A percentile compares a stretch with the other conserved stretches of the same genome.
These are phyloP conservation scores for Solanum gracilifrons DNA, from an alignment of 257 asterid genomes.

Conservation along the genomic window DNA sequence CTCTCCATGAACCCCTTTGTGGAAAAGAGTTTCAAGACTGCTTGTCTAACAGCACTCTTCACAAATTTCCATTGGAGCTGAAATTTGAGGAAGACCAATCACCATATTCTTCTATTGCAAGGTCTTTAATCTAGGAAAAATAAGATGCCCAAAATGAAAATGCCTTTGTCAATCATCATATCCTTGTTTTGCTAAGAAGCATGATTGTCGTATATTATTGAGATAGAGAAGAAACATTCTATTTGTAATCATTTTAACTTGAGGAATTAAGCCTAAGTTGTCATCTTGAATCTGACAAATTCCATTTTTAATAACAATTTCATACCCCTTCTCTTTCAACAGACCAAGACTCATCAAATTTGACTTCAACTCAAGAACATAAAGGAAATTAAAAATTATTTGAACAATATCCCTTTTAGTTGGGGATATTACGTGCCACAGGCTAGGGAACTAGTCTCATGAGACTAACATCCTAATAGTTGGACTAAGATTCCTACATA, in stretches of 20 bases:
- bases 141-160: not conserved
- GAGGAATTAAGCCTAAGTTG: too few relatives aligned
- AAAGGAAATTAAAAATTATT: not conserved
- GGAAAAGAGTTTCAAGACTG: not conserved
- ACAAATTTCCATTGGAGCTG: not conserved
- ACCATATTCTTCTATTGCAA: not conserved
- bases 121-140: not conserved
- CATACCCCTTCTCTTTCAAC: not conserved
- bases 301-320: not conserved
- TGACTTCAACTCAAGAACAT: not conserved
- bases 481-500: too few relatives aligned
- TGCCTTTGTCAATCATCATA: not conserved
- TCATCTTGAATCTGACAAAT: not conserved
- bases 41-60: not conserved
- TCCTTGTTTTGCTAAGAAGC: too few relatives aligned
- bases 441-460: too few relatives aligned
- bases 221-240: too few relatives aligned
- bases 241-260: too few relatives aligned
- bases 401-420: not conserved
- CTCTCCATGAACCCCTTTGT: too few relatives aligned
- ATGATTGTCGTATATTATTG: too few relatives aligned
- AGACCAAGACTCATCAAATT: not conserved
- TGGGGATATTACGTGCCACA: too few relatives aligned
- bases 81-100: not conserved
- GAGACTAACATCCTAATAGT: too few relatives aligned